Base-by-base conservation (phyloP, 78 protist genomes). In the Dictyostelium discoideum region DNA sequence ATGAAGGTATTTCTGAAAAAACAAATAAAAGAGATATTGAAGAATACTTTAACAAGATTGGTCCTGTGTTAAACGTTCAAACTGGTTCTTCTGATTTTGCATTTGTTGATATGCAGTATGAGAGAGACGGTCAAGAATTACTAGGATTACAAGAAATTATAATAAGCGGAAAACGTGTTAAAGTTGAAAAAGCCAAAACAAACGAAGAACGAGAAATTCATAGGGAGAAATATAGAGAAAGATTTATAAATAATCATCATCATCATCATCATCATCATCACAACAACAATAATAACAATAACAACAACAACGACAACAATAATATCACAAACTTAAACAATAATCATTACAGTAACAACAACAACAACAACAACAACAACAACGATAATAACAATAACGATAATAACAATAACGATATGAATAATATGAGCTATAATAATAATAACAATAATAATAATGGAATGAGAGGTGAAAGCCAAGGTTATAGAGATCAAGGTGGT, bases 31-130 rank as follows among this genome's bases (percentile, higher is more conserved):
- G 79, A 87, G 93, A 77, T 77, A 87, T 87, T 57, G 84, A 77
- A 87, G 93, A 87, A 29, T 87, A 74, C 42, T 87, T 87, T 54
- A 78, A 24, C 54, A 87, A 87, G 85, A 74, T 44, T 44, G 93
- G 93, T 32, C 93, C 93, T 50, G 93, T 87, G 44, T 39, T 40
- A 32, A 73, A 57, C 10, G 85, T 87, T 87, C 46, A 60, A 46
- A 48, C 86, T 26, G 93, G 93, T 26, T 57, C 69, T 32, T 37
- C 69, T 42, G 93, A 87, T 46, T 87, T 50, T 77, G 93, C 93
- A 20, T 87, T 87, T 77, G 73, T 87, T 22, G 93, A 87, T 26
- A 87, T 87, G 93, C 80, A 87, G 50, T 87, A 87, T 39, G 93
- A 87, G 24, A 29, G 78, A 14, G 93, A 87, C 46, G 93, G 85